Percentiles rank a stretch among this genome's conserved stretches.
phyloP scores from a whole-genome alignment of 106 monocot genomes.

The Phalaenopsis equestris region DNA sequence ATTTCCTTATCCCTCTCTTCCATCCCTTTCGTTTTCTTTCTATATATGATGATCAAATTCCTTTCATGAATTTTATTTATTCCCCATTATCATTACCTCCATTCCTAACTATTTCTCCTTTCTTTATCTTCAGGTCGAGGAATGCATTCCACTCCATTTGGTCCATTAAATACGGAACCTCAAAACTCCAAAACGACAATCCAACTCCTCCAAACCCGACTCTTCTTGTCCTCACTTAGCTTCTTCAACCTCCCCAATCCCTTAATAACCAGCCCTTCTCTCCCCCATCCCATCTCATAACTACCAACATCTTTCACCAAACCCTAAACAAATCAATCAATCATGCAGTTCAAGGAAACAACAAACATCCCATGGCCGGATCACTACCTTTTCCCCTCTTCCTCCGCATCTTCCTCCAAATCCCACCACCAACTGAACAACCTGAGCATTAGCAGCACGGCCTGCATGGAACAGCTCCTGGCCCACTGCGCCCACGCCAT shows the following conservation, averaged over 20 bases:
- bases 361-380: constrained; percentile 15
- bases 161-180: neutral
- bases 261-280: neutral
- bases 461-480: constrained; percentile 57
- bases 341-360: constrained; percentile 62
- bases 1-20: too few species aligned
- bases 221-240: neutral
- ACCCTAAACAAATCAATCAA: neutral
- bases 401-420: constrained; percentile 13
- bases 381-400: neutral
- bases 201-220: neutral
- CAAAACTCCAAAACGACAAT: neutral
- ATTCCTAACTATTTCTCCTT: too few species aligned
- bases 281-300: neutral
- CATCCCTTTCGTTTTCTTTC: too few species aligned
- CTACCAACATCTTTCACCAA: neutral
- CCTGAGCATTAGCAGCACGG: constrained; percentile 36
- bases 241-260: neutral
- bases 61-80: too few species aligned
- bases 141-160: neutral
- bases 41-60: too few species aligned
- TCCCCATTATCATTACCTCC: too few species aligned
- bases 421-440: constrained; percentile 5
- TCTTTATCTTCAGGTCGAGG: too few species aligned
- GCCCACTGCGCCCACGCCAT: constrained; percentile 54